phyloP scores from a whole-genome alignment of 306 rosid species.

The Inga laurina region DNA sequence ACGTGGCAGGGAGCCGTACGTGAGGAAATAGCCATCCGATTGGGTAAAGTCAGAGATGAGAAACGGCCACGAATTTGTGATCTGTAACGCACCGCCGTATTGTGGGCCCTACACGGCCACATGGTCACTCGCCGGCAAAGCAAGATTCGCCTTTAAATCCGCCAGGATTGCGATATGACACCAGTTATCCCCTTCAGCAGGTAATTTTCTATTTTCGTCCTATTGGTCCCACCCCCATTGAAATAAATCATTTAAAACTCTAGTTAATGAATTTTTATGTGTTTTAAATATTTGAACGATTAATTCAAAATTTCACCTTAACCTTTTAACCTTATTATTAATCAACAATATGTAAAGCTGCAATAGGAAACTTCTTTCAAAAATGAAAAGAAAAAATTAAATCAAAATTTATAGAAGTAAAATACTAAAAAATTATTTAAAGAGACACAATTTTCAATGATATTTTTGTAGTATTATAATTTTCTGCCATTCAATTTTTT shows the following conservation, averaged over 20 bases:
- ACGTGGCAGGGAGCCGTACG: background rate
- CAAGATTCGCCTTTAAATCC: conserved; percentile 29
- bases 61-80: background rate
- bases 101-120: background rate
- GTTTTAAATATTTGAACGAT: background rate
- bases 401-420: no score
- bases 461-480: background rate
- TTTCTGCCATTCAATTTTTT: background rate
- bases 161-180: conserved; percentile 19
- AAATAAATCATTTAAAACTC: background rate
- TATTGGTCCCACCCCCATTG: background rate
- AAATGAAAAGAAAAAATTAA: no score
- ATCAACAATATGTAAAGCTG: background rate
- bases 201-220: background rate
- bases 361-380: background rate
- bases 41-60: background rate
- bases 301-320: background rate
- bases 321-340: background rate
- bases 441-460: background rate
- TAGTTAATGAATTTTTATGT: background rate
- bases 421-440: no score
- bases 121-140: conserved; percentile 44
- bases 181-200: background rate
- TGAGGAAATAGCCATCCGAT: background rate
- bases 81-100: background rate